Evolutionary conservation across 73 alveolate species (phyloP).

Genomic region (Tetrahymena elliotti): DNA sequence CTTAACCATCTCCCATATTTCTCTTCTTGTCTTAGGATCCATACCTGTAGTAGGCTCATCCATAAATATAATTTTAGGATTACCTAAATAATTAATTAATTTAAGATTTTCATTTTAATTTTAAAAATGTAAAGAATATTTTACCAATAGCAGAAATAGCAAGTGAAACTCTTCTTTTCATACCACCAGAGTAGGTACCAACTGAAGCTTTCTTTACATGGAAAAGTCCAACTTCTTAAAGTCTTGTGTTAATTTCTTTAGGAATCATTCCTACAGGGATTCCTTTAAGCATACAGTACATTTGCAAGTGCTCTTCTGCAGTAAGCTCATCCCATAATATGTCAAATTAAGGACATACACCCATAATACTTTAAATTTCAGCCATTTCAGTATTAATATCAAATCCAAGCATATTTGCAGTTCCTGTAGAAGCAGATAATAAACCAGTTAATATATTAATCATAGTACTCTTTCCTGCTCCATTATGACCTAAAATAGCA

Average conservation of each 20-base stretch:
- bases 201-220: constrained; percentile 57
- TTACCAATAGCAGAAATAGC: constrained; percentile 75
- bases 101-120: not conserved
- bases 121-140: constrained; percentile 70
- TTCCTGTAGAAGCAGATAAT: constrained; percentile 54
- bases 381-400: constrained; percentile 60
- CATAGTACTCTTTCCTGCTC: constrained; percentile 86
- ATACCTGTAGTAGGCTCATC: constrained; percentile 85
- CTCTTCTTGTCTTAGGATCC: constrained; percentile 79
- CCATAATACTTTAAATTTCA: constrained; percentile 59
- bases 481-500: constrained; percentile 80
- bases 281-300: constrained; percentile 64
- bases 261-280: constrained; percentile 45
- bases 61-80: constrained; percentile 48
- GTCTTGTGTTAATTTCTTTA: constrained; percentile 37
- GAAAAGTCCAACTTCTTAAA: constrained; percentile 47
- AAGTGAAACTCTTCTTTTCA: constrained; percentile 93
- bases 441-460: constrained; percentile 72
- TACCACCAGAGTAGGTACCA: constrained; percentile 91
- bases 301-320: constrained; percentile 72
- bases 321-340: constrained; percentile 78
- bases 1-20: constrained; percentile 74
- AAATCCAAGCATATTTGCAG: constrained; percentile 61
- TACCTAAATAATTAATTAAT: constrained; percentile 11
- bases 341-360: constrained; percentile 81